phyloP scores from a whole-genome alignment of 2,329 filamentous ascomycete genomes.

The Phoma sp. region DNA sequence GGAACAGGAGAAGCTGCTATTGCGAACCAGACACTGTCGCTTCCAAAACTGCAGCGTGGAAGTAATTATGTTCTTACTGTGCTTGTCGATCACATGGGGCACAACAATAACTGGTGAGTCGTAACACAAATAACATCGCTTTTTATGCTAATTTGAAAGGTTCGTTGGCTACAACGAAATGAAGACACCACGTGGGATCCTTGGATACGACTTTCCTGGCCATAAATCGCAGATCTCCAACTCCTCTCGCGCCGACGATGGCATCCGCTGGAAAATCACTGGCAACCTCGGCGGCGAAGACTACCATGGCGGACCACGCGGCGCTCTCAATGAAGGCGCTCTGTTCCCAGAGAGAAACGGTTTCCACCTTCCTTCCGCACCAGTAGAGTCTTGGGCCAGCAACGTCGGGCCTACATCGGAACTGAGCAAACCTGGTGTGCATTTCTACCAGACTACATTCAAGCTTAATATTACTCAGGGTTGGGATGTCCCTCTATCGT shows the following conservation, averaged over 20 bases:
- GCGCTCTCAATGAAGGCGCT: conserved; percentile 70
- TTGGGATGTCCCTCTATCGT: conserved; percentile 67
- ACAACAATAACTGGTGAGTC: conserved; percentile 63
- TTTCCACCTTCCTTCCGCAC: conserved; percentile 62
- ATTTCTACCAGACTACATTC: conserved; percentile 64
- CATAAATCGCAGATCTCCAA: conserved; percentile 31
- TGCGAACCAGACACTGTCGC: conserved; percentile 62
- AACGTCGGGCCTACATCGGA: conserved; percentile 53
- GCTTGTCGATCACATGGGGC: conserved; percentile 73
- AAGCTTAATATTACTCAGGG: conserved; percentile 60
- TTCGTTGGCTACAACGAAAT: conserved; percentile 57
- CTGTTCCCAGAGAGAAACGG: conserved; percentile 68
- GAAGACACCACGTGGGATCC: conserved; percentile 67
- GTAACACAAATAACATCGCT: background rate
- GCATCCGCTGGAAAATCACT: conserved; percentile 68
- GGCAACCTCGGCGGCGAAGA: conserved; percentile 71
- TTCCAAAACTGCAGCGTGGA: conserved; percentile 60
- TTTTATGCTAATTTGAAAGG: conserved; percentile 34
- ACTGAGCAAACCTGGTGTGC: conserved; percentile 58
- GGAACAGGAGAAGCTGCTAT: conserved; percentile 59
- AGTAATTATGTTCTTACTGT: conserved; percentile 70
- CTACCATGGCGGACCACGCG: conserved; percentile 65
- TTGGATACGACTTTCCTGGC: conserved; percentile 63
- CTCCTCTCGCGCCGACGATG: conserved; percentile 27
- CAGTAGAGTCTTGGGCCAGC: conserved; percentile 49